These are phyloP conservation scores for Trichoderma gracile DNA, from an alignment of 2,329 filamentous ascomycete species.

Conservation along the genomic window DNA sequence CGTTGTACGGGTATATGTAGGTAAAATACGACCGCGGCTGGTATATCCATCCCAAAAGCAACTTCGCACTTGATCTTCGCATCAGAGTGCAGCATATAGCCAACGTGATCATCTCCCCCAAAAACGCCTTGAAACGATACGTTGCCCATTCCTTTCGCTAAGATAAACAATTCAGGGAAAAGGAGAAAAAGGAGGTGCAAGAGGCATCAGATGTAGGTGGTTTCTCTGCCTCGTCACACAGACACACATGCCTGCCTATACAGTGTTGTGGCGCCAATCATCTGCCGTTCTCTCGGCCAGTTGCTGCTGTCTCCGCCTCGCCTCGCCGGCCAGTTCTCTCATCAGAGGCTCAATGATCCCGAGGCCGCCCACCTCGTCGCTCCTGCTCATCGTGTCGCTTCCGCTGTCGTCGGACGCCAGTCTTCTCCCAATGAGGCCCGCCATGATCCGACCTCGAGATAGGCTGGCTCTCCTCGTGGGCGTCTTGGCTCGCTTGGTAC, in stretches of 20 bases:
- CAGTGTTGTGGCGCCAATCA: conserved; percentile 19
- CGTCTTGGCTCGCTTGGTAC: conserved; percentile 27
- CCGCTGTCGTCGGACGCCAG: conserved; percentile 26
- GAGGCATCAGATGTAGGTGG: neutral
- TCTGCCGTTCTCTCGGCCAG: conserved; percentile 19
- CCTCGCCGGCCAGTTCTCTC: conserved; percentile 43
- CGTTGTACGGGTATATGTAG: conserved; percentile 17
- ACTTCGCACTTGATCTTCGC: conserved; percentile 11
- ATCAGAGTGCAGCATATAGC: conserved; percentile 15
- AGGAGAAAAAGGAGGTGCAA: neutral
- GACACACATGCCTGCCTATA: neutral
- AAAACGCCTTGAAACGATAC: conserved; percentile 6
- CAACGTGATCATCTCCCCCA: conserved; percentile 4
- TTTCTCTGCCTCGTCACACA: neutral
- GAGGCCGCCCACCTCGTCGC: conserved; percentile 40
- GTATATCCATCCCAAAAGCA: conserved; percentile 14
- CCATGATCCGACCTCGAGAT: conserved; percentile 36
- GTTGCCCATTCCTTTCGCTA: conserved; percentile 1
- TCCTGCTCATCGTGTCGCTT: conserved; percentile 33
- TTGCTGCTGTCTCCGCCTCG: conserved; percentile 30
- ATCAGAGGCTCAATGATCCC: conserved; percentile 49
- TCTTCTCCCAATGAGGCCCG: conserved; percentile 32
- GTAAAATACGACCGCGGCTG: conserved; percentile 9
- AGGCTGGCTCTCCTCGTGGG: conserved; percentile 33
- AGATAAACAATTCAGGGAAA: neutral